Base-by-base conservation (phyloP, 345 rosid genomes). In the Rhodamnia rubescens region DNA sequence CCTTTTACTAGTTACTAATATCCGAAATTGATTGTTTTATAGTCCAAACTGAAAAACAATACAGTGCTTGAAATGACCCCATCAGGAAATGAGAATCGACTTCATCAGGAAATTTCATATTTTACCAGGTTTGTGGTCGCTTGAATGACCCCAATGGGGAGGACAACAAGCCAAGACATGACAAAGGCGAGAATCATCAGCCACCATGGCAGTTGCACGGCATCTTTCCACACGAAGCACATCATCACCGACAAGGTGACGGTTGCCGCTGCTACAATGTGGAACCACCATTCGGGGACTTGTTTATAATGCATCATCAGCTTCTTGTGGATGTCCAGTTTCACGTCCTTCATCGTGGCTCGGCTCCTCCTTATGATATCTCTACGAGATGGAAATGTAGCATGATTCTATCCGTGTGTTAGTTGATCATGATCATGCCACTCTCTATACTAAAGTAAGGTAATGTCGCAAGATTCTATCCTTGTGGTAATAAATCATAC, bases 151-250 rank as follows among this genome's bases (percentile, higher is more conserved):
- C 99, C 99, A 16, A 96, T 92, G 10, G 99, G 99, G 85, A 98
- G 98, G 49, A 99, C 94, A 78, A 96, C 98, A 54, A 94, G 26
- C 88, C 91, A 96, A 80, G 99, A 99, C 91, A 98, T 83, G 26
- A 40, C 89, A 86, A 94, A 96, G 83, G 99, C 99, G 85, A 96
- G 92, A 87, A 98, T 90, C 95, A 98, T 93, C 27, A 96, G 98
- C 99, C 99, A 98, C 99, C 99, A 98, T n/a, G 91, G 95, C 78
- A 98, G 94, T 88, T 98, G 99, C 84, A 98, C 96, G 22, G 91
- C 90, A 1, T 91, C 89, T 83, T 94, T 91, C 93, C 94, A 98
- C 26, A 94, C 93, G 78, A 94, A 92, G 82, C 93, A 94, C 93
- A 95, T 93, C 53, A 94, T 42, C 20, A 98, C 89, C 51, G 99